Evolutionary conservation across 2,329 filamentous ascomycete genomes (phyloP).

Genomic region (Neonectria faginata): DNA sequence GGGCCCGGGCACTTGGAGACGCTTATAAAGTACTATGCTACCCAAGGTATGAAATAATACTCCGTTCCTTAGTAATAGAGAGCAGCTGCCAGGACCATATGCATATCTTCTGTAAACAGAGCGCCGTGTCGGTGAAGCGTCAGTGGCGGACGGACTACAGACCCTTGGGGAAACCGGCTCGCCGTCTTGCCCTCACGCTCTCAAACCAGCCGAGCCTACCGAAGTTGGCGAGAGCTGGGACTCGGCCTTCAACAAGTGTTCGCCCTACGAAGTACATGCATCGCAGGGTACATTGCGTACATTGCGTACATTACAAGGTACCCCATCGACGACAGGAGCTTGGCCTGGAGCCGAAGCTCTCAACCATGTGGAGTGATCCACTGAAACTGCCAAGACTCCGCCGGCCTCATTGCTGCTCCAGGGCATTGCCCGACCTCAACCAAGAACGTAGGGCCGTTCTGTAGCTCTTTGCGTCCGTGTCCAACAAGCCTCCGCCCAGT

Average conservation of each 20-base stretch:
- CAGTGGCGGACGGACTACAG: background rate
- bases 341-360: conserved; percentile 11
- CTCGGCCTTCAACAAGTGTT: background rate
- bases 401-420: conserved; percentile 14
- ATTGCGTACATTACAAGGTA: conserved; percentile 12
- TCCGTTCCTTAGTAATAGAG: too few species aligned
- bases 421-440: conserved; percentile 11
- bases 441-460: background rate
- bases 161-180: background rate
- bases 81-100: background rate
- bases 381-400: conserved; percentile 16
- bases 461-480: conserved; percentile 7
- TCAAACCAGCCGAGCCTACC: conserved; percentile 13
- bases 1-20: conserved; percentile 1
- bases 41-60: too few species aligned
- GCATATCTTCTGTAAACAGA: background rate
- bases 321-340: conserved; percentile 1
- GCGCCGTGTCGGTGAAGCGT: background rate
- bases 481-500: conserved; percentile 1
- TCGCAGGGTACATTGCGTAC: background rate
- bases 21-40: background rate
- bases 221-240: conserved; percentile 16
- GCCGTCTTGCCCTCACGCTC: background rate
- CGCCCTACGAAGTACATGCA: background rate
- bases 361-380: conserved; percentile 20